Conservation (phyloP, 2,329 filamentous ascomycete genomes). For the Tolypocladium pustulatum region DNA sequence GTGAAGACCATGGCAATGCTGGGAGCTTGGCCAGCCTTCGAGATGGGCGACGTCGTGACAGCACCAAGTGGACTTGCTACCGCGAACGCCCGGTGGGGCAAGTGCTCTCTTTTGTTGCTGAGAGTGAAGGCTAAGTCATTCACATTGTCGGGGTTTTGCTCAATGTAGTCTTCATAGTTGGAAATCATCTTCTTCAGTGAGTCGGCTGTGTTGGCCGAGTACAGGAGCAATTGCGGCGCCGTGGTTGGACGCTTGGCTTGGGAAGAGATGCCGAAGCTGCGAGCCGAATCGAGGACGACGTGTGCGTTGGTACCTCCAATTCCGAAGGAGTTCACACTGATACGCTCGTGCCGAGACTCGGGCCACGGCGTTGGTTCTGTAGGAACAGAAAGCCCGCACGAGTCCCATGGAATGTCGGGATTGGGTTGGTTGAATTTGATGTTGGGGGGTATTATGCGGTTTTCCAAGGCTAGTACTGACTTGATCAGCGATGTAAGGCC, state of each 20-base stretch:
- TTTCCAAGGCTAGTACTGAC: constrained; percentile 13
- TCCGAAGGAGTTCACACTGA: constrained; percentile 35
- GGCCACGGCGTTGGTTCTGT: constrained; percentile 24
- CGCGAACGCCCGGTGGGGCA: neutral
- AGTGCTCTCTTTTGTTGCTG: neutral
- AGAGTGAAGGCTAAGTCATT: neutral
- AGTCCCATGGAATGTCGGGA: constrained; percentile 10
- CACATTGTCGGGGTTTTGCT: neutral
- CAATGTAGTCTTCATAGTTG: neutral
- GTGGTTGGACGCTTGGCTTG: neutral
- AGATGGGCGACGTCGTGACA: neutral
- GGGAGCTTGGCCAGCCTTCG: neutral
- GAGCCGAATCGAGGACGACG: neutral
- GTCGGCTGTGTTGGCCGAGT: neutral
- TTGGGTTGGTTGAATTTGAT: constrained; percentile 11
- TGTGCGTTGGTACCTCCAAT: constrained; percentile 29
- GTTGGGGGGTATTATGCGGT: constrained; percentile 12
- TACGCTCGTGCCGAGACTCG: constrained; percentile 22
- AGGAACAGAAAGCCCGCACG: constrained; percentile 15
- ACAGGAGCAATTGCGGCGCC: neutral
- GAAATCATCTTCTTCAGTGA: constrained; percentile 12
- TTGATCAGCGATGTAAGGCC: constrained; percentile 18
- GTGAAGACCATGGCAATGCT: neutral
- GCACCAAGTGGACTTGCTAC: neutral
- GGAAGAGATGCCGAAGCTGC: neutral